A percentile compares a stretch with the other conserved stretches of the same genome.
Conservation (phyloP, 805 yeast species). For the Saccharomycopsis olivae region DNA sequence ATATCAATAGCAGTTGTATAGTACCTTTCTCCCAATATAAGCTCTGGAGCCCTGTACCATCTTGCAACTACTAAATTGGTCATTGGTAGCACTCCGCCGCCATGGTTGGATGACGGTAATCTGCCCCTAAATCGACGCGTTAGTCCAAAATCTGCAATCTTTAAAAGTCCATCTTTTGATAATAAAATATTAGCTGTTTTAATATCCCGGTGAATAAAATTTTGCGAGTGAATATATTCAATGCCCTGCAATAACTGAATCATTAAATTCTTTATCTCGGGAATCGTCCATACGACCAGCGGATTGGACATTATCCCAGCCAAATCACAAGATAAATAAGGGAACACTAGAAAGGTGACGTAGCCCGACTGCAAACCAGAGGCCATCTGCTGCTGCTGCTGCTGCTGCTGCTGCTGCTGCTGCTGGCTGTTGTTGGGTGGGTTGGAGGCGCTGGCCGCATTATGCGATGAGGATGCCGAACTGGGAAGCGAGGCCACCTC, state of each 20-base stretch:
- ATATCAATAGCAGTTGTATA: constrained; percentile 94
- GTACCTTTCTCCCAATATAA: constrained; percentile 70
- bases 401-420: no score
- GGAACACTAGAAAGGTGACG: constrained; percentile 73
- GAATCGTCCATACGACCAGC: constrained; percentile 41
- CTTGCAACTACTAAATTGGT: constrained; percentile 83
- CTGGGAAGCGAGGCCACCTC: no score
- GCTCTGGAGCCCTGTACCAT: constrained; percentile 97
- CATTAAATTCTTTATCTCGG: constrained; percentile 78
- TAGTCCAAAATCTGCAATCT: constrained; percentile 92
- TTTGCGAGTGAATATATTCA: constrained; percentile 60
- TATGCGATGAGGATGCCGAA: no score
- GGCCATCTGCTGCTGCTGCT: not conserved
- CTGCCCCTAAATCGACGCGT: constrained; percentile 66
- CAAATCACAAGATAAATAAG: constrained; percentile 86
- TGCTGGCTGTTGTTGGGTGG: no score
- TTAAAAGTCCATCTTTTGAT: constrained; percentile 64
- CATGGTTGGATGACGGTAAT: constrained; percentile 35
- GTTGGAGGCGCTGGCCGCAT: constrained; percentile 10
- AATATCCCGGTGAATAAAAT: constrained; percentile 75
- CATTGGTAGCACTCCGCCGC: constrained; percentile 27
- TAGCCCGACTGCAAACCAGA: constrained; percentile 10
- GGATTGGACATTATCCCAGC: constrained; percentile 86
- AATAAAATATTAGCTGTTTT: constrained; percentile 92
- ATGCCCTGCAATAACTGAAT: constrained; percentile 70